phyloP scores from a whole-genome alignment of 106 monocot genomes.

The Platanthera zijinensis region DNA sequence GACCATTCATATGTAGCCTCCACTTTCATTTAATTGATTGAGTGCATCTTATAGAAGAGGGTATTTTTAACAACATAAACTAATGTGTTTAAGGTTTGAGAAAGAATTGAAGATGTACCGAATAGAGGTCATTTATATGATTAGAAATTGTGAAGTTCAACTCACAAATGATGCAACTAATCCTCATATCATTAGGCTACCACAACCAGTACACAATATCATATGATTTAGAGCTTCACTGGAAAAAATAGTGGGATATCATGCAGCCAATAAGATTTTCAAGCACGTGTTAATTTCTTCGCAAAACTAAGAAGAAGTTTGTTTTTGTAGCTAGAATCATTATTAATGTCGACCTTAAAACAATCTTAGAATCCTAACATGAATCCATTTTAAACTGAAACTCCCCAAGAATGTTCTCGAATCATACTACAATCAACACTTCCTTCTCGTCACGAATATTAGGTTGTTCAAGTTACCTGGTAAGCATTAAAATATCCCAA shows the following conservation, averaged over 20 bases:
- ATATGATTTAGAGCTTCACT: neutral
- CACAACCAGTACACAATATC: neutral
- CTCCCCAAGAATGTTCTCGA: neutral
- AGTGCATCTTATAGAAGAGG: neutral
- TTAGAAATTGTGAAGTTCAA: neutral
- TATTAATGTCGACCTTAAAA: neutral
- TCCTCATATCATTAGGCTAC: neutral
- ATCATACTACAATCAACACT: too few species aligned
- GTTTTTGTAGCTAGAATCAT: neutral
- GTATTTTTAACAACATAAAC: neutral
- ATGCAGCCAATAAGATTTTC: neutral
- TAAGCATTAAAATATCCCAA: too few species aligned
- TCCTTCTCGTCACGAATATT: too few species aligned
- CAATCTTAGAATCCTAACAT: neutral
- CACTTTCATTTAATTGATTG: slow-evolving; percentile 1
- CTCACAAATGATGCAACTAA: neutral
- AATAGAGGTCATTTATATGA: neutral
- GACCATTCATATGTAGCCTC: neutral
- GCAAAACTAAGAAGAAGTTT: neutral
- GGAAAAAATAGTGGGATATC: neutral
- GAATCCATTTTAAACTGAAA: neutral
- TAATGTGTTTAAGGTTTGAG: too few species aligned
- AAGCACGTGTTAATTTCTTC: neutral
- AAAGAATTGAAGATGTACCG: neutral
- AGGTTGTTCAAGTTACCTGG: too few species aligned